phyloP scores from a whole-genome alignment of 805 yeast species.

The Kazachstania viticola region DNA sequence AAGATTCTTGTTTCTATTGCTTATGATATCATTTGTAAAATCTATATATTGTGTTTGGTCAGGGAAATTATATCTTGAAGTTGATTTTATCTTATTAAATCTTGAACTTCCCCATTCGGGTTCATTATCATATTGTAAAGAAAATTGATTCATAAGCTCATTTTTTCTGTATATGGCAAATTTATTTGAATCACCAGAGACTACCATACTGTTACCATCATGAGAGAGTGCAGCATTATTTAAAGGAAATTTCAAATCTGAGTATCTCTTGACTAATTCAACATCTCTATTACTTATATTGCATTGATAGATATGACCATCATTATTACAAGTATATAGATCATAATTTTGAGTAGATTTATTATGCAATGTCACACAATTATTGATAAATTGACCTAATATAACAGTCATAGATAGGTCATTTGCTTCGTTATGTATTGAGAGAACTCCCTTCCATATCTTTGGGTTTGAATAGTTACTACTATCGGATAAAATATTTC shows the following conservation, averaged over 20 bases:
- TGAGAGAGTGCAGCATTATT: constrained; percentile 67
- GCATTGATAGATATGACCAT: constrained; percentile 53
- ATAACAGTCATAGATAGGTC: constrained; percentile 38
- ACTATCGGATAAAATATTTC: constrained; percentile 17
- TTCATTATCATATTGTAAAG: constrained; percentile 18
- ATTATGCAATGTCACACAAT: constrained; percentile 52
- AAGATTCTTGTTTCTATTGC: too few relatives aligned
- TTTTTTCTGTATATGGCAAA: constrained; percentile 41
- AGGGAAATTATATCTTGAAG: constrained; percentile 22
- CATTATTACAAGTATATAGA: constrained; percentile 76
- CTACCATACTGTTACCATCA: constrained; percentile 44
- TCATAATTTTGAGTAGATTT: constrained; percentile 34
- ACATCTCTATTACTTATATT: constrained; percentile 42
- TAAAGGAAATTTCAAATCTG: constrained; percentile 49
- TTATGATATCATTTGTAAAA: too few relatives aligned
- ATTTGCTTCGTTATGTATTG: constrained; percentile 36
- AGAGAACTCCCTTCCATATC: constrained; percentile 41
- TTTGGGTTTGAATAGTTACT: constrained; percentile 22
- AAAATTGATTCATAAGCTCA: constrained; percentile 21
- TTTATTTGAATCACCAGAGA: constrained; percentile 69
- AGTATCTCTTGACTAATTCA: constrained; percentile 32
- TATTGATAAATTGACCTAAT: constrained; percentile 75
- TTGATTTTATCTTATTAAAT: constrained; percentile 17
- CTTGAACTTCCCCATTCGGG: constrained; percentile 24
- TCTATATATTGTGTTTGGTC: constrained; percentile 13